Percentiles rank a stretch among this genome's conserved stretches.
phyloP scores from a whole-genome alignment of 2,329 filamentous ascomycete species.

The Cryphonectria carpinicola region DNA sequence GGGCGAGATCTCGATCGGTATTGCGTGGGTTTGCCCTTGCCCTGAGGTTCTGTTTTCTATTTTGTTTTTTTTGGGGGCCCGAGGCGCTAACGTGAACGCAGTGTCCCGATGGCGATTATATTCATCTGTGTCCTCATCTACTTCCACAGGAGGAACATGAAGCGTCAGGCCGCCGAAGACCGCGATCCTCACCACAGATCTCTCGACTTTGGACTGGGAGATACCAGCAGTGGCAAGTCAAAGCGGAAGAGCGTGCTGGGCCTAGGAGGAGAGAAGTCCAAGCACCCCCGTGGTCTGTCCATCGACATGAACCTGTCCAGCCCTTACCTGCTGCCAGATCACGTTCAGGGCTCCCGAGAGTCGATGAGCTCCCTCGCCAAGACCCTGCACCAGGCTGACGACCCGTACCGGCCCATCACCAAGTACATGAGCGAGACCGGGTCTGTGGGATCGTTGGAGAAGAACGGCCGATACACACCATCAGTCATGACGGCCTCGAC shows the following conservation, averaged over 20 bases:
- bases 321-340: conserved; percentile 91
- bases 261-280: conserved; percentile 62
- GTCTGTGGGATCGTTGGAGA: conserved; percentile 58
- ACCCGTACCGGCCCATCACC: conserved; percentile 75
- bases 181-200: conserved; percentile 84
- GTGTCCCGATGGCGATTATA: conserved; percentile 66
- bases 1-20: conserved; percentile 23
- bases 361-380: conserved; percentile 86
- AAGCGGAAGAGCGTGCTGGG: conserved; percentile 52
- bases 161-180: conserved; percentile 76
- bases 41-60: background rate
- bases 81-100: conserved; percentile 43
- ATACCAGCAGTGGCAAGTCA: conserved; percentile 38
- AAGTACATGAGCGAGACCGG: conserved; percentile 61
- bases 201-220: conserved; percentile 77
- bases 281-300: conserved; percentile 59
- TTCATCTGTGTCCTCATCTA: conserved; percentile 67
- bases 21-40: conserved; percentile 21
- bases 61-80: background rate
- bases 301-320: conserved; percentile 78
- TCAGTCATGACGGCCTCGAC: conserved; percentile 24
- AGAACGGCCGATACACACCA: conserved; percentile 41
- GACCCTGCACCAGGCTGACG: conserved; percentile 73
- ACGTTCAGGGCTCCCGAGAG: conserved; percentile 76
- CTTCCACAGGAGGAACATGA: conserved; percentile 78